Evolutionary conservation across 768 basidiomycete genomes (phyloP).

Genomic region (Rhodotorula kratochvilovae): DNA sequence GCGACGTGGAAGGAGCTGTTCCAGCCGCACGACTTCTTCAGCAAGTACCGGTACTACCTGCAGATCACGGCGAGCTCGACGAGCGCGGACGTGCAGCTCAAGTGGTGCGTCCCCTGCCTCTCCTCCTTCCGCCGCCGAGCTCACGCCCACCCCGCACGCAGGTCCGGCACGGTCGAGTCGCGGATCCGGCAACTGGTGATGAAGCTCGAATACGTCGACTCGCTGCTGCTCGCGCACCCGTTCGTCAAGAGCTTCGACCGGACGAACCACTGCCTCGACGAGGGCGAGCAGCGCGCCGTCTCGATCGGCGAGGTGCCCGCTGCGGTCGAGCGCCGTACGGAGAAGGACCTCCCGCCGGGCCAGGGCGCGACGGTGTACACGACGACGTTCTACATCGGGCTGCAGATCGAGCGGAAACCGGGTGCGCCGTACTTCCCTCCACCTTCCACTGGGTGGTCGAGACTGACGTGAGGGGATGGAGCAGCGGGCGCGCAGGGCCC

Average conservation of each 20-base stretch:
- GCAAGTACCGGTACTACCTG: slow-evolving; percentile 91
- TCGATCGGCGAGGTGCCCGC: slow-evolving; percentile 81
- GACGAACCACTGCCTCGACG: slow-evolving; percentile 71
- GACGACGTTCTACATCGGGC: slow-evolving; percentile 97
- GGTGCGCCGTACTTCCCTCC: slow-evolving; percentile 54
- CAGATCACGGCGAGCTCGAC: slow-evolving; percentile 91
- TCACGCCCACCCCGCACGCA: slow-evolving; percentile 43
- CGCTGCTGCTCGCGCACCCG: slow-evolving; percentile 85
- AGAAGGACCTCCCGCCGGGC: slow-evolving; percentile 64
- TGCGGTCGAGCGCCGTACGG: slow-evolving; percentile 64
- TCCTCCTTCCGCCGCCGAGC: not conserved
- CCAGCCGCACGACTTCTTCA: slow-evolving; percentile 91
- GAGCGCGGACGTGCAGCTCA: slow-evolving; percentile 74
- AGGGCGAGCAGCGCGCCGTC: slow-evolving; percentile 80
- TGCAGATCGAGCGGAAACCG: slow-evolving; percentile 84
- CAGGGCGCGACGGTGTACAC: slow-evolving; percentile 62
- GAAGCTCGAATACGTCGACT: slow-evolving; percentile 94
- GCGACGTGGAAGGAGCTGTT: slow-evolving; percentile 92
- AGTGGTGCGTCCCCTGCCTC: slow-evolving; percentile 63
- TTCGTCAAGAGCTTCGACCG: slow-evolving; percentile 91
- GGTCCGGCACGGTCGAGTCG: slow-evolving; percentile 98
- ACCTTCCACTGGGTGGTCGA: not conserved
- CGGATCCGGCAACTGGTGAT: slow-evolving; percentile 91
- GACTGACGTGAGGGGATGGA: not conserved
- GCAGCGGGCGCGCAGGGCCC: slow-evolving; percentile 72